Base-by-base conservation (phyloP, 2,329 filamentous ascomycete species). In the Tolypocladium ovalisporum region DNA sequence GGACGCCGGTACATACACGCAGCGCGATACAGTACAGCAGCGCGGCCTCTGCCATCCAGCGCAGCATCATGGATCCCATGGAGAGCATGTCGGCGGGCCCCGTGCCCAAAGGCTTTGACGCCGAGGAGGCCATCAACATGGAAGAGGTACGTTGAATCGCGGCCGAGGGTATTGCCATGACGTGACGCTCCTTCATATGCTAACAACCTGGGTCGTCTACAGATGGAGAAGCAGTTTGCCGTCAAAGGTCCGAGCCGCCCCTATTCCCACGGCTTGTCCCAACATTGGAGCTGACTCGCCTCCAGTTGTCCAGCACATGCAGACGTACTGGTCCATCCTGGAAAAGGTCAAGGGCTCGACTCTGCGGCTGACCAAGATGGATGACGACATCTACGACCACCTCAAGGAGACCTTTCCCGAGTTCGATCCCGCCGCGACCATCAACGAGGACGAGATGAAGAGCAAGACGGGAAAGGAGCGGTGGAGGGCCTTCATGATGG, bases 211-310 rank as follows among this genome's bases (percentile, higher is more conserved):
- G 35, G 35, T 27, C 19, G 4, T 24, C 9, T 40, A 8, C 24
- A 96, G 89, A 97, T 99, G 71, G 94, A 99, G 82, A 96, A 97
- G 81, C 94, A 97, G 74, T 99, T 99, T 68, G 94, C 94, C 35
- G 94, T 99, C 67, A 97, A 97, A 80, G 88, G 89, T 90, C 4
- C 6, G 37, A 9, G 24, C 34, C 53, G 22, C 6, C 40, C 22
- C n/a, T 5, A 17, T 10, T 22, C 8, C n/a, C 6, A 24, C 10
- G 40, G 22, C 40, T 40, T 40, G n/a, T n/a, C n/a, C 37, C 37
- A n/a, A 2, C 6, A 24, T 8, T 9, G 29, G 49, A 24, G 32
- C 54, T 39, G 32, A 39, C 47, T 5, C 4, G 3, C 1, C 22
- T 37, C 32, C 63, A 78, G 92, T 88, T 55, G 94, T 97, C 40